Base-by-base conservation (phyloP, 2,329 filamentous ascomycete genomes). In the Geoglossum cookeanum region DNA sequence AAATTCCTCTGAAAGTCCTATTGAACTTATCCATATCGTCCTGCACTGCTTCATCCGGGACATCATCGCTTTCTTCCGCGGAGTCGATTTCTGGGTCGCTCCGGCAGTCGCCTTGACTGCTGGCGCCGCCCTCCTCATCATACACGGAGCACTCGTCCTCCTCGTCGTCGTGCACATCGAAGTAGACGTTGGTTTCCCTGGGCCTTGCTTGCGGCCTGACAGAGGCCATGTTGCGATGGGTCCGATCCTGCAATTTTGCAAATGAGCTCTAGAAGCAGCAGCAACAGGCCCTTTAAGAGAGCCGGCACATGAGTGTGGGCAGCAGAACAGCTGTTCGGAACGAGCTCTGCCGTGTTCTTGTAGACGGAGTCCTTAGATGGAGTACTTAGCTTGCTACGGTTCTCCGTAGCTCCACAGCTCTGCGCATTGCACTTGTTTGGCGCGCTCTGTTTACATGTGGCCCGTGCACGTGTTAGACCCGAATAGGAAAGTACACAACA, bases 1-100 rank as follows among this genome's bases (percentile, higher is more conserved):
- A 84, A 68, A 97, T 94, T 55, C 85, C 87, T 42, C 83, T 83
- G 67, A 97, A 96, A 37, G 82, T 84, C 57, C 81, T 76, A 64
- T 91, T 83, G 58, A 98, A 80, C 63, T 83, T 87, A 56, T 81
- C 79, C 80, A 98, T 98, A 68, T 98, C 92, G 56, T 89, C 81
- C 60, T 81, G 78, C 13, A 95, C 86, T 4, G 72, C 74, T 22
- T 78, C 74, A 62, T 90, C 85, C 42, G 87, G 75, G 13, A 73
- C 69, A 30, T 78, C 75, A 55, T 87, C 81, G 29, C 63, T 72
- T 54, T 81, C 80, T 7, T 81, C 80, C 33, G 71, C 78, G 11
- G 27, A 33, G 22, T 57, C 33, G 17, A 22, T 32, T 39, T 57
- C 55, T 17, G 15, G 29, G 53, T 30, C 55, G 33, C 17, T 57